A percentile compares a stretch with the other conserved stretches of the same genome.
phyloP scores from a whole-genome alignment of 345 rosid genomes.

The Eucalyptus regnans region DNA sequence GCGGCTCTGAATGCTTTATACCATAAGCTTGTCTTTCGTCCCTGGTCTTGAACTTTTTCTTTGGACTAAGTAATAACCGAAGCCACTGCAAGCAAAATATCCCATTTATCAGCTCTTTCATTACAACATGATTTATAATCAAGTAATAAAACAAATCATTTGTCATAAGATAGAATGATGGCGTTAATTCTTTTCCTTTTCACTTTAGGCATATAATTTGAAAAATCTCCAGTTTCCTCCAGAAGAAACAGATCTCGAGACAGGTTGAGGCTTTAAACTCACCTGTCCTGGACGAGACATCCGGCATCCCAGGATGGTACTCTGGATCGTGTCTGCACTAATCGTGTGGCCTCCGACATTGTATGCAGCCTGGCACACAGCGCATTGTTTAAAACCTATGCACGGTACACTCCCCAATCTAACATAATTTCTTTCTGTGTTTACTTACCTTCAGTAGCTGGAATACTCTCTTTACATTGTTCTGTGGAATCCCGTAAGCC shows the following conservation, averaged over 20 bases:
- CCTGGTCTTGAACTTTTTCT: constrained; percentile 58
- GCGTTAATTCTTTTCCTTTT: not conserved
- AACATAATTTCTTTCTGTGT: not conserved
- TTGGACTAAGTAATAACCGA: constrained; percentile 55
- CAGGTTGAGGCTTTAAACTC: not conserved
- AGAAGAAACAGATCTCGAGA: not conserved
- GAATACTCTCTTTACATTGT: constrained; percentile 73
- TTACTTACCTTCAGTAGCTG: constrained; percentile 60
- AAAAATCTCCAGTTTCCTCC: not conserved
- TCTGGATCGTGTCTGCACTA: constrained; percentile 74
- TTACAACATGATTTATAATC: not conserved
- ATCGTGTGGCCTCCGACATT: constrained; percentile 87
- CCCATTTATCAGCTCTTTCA: not conserved
- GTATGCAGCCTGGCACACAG: constrained; percentile 72
- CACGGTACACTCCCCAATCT: not conserved
- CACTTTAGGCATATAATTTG: not conserved
- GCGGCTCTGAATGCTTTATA: constrained; percentile 58
- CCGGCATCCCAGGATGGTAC: constrained; percentile 68
- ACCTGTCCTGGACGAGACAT: constrained; percentile 99
- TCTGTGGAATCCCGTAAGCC: constrained; percentile 89
- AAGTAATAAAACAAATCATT: not conserved
- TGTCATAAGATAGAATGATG: not conserved
- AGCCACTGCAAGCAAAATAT: constrained; percentile 58
- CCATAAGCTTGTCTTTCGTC: constrained; percentile 62
- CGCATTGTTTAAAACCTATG: not conserved